phyloP scores from a whole-genome alignment of 2,329 filamentous ascomycete genomes.

The Curvularia sp. region DNA sequence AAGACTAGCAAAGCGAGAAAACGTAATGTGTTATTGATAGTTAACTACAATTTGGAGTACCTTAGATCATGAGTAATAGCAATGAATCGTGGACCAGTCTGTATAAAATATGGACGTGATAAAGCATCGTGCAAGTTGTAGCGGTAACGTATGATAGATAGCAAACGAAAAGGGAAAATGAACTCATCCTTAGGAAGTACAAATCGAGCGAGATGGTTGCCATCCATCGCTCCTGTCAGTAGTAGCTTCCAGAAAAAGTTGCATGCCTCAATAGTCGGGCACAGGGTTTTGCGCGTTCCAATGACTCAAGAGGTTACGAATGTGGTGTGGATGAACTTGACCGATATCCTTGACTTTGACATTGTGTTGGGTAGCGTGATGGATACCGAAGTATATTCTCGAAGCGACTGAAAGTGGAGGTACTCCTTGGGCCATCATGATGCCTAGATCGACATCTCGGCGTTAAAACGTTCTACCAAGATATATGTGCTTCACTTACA shows the following conservation, averaged over 20 bases:
- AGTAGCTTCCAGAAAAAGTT: not conserved
- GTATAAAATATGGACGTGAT: not conserved
- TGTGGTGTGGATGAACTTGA: conserved; percentile 31
- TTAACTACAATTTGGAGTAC: not conserved
- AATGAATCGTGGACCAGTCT: not conserved
- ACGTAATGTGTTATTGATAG: not conserved
- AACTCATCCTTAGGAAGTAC: not conserved
- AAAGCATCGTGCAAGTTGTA: not conserved
- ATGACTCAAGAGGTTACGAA: conserved; percentile 21
- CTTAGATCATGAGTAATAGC: not conserved
- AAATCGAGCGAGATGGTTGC: not conserved
- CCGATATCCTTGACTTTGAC: conserved; percentile 53
- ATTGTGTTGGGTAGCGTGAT: conserved; percentile 54
- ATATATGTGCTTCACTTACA: conserved; percentile 8
- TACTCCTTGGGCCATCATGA: conserved; percentile 23
- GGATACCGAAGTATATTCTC: conserved; percentile 39
- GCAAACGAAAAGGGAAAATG: not conserved
- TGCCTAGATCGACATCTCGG: not conserved
- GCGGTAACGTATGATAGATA: not conserved
- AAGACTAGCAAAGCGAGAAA: not conserved
- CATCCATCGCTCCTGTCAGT: not conserved
- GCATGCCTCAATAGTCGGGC: not conserved
- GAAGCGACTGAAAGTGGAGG: conserved; percentile 27
- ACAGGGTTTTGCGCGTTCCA: conserved; percentile 18
- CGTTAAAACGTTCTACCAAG: not conserved